Evolutionary conservation across 108 stramenopile genomes (phyloP), one percentile per base, ranked within the genome.

Genomic region (Cyclotella sp.): DNA sequence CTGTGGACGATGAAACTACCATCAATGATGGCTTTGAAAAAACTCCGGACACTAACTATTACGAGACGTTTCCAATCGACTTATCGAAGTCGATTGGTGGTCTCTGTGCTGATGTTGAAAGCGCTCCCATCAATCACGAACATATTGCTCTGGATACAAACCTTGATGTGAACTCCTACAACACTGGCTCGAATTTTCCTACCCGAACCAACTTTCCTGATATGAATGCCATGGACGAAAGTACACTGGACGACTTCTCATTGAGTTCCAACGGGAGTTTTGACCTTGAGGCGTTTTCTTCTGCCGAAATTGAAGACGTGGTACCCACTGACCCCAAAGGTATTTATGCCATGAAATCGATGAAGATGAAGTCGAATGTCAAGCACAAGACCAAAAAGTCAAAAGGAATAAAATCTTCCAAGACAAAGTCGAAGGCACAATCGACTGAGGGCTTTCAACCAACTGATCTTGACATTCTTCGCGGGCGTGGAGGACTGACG

Each of bases 401-500:
- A 45, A 65, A 65, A 34, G 18, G 26, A 9, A 65, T 11, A 24
- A 65, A 47, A 26, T 65, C 63, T 10, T 41, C 45, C 22, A 26
- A 47, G 45, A n/a, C 34, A 11, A 62, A 34, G 9, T 9, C 40
- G 4, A 34, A 34, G 34, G 2, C 34, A 34, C 34, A 5, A 6
- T 34, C 34, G 4, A 19, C 18, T 51, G 5, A 19, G 49, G 49
- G 1, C 8, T 18, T 62, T 9, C 30, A 62, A 40, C 76, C 76
- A 13, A 58, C 11, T n/a, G 9, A 40, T 14, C 26, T 76, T 18
- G 76, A 76, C 34, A 63, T 76, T 34, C 46, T 82, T 16, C 60
- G 68, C 10, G 81, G 81, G 0, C 61, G 81, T 29, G 81, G 81
- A 3, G 81, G 81, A 3, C 14, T 57, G 44, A 75, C 81, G 6